Evolutionary conservation across 2,329 filamentous ascomycete genomes (phyloP).

Genomic region (Aphanocladium album): DNA sequence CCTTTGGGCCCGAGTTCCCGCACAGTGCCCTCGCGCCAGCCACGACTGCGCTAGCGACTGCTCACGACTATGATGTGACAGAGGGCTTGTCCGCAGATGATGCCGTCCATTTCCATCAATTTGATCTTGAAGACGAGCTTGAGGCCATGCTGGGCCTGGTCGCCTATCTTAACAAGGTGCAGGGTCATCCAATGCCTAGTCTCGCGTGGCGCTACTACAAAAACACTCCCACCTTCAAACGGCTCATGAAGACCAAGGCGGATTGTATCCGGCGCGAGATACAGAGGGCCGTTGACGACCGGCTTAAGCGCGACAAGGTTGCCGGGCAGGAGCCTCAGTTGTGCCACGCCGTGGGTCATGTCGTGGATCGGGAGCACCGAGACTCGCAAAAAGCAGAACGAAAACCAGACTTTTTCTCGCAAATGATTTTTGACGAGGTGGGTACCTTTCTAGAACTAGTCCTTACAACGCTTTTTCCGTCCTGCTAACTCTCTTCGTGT

Average conservation of each 20-base stretch:
- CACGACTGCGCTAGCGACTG: background rate
- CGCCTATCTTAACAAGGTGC: background rate
- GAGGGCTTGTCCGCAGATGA: background rate
- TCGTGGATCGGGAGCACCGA: constrained; percentile 26
- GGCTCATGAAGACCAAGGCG: background rate
- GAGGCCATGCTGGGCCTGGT: background rate
- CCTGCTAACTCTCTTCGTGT: too few relatives aligned
- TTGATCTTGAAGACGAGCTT: background rate
- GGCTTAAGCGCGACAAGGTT: background rate
- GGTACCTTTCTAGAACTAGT: background rate
- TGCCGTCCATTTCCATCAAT: background rate
- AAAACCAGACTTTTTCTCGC: constrained; percentile 24
- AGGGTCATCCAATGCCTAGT: background rate
- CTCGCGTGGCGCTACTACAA: background rate
- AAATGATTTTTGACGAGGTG: constrained; percentile 28
- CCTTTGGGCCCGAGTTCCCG: constrained; percentile 20
- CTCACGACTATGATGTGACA: background rate
- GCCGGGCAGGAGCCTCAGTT: background rate
- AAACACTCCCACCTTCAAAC: background rate
- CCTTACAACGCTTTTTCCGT: background rate
- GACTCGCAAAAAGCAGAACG: constrained; percentile 26
- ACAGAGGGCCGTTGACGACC: background rate
- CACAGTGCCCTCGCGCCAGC: background rate
- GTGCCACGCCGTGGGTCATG: constrained; percentile 23
- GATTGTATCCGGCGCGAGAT: constrained; percentile 1